These are phyloP conservation scores for Incumbomyces lentus DNA, from an alignment of 2,329 filamentous ascomycete genomes.

Conservation along the genomic window DNA sequence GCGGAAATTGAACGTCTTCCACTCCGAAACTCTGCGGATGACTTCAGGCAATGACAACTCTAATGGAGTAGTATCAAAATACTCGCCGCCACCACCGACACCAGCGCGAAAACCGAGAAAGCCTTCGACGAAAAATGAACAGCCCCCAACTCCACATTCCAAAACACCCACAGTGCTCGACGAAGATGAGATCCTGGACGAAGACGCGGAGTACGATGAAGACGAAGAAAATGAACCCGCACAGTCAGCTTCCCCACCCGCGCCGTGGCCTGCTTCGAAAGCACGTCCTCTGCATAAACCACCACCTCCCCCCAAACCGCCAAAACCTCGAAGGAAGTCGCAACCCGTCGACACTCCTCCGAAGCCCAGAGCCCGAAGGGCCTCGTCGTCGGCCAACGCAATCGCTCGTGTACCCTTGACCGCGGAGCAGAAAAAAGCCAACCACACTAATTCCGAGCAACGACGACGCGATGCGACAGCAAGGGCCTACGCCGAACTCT, in stretches of 20 bases:
- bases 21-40: conserved; percentile 10
- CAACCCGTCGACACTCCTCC: not conserved
- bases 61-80: not conserved
- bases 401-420: conserved; percentile 14
- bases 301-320: conserved; percentile 3
- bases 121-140: conserved; percentile 13
- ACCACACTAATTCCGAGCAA: conserved; percentile 21
- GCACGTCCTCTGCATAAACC: conserved; percentile 1
- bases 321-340: conserved; percentile 2
- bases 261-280: conserved; percentile 13
- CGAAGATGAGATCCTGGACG: conserved; percentile 11
- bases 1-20: conserved; percentile 17
- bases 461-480: conserved; percentile 19
- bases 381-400: not conserved
- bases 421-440: conserved; percentile 19
- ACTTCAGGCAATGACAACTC: not conserved
- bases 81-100: not conserved
- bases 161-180: conserved; percentile 13
- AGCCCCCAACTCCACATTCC: conserved; percentile 14
- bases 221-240: conserved; percentile 10
- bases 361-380: not conserved
- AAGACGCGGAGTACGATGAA: conserved; percentile 15
- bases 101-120: not conserved
- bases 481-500: conserved; percentile 18
- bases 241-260: conserved; percentile 12